Conservation (phyloP, 1,284 basidiomycete genomes). For the Cystobasidiaceae sp. region DNA sequence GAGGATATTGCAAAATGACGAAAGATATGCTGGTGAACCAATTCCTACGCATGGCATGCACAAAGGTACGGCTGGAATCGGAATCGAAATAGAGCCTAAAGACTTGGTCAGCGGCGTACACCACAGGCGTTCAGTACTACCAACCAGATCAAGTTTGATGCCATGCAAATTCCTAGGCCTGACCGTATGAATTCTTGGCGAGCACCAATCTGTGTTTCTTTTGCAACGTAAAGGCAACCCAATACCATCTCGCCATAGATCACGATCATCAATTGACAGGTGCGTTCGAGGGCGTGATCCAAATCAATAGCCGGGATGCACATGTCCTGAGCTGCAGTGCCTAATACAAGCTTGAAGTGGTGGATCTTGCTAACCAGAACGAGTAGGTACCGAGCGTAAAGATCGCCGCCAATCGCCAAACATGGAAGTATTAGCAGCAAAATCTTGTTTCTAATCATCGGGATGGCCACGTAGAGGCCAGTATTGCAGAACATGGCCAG, state of each 20-base stretch:
- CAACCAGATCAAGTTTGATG: constrained; percentile 40
- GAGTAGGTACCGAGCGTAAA: background rate
- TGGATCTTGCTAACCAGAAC: background rate
- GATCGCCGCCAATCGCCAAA: background rate
- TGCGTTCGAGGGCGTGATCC: constrained; percentile 1
- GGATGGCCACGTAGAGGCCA: constrained; percentile 16
- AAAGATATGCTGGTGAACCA: constrained; percentile 42
- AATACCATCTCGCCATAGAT: constrained; percentile 29
- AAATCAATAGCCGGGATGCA: constrained; percentile 14
- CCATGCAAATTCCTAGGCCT: constrained; percentile 40
- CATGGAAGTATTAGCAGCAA: background rate
- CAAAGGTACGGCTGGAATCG: constrained; percentile 42
- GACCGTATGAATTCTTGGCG: constrained; percentile 10
- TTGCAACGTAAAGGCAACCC: background rate
- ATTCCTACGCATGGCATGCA: constrained; percentile 45
- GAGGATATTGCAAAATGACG: constrained; percentile 43
- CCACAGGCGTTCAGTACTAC: background rate
- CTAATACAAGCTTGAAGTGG: background rate
- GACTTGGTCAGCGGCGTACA: too few relatives aligned
- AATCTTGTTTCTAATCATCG: background rate
- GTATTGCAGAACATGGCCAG: background rate
- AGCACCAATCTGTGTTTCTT: background rate
- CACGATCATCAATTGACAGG: constrained; percentile 10
- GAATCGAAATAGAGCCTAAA: constrained; percentile 42
- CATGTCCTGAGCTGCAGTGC: background rate